Evolutionary conservation across 331 rosid genomes (phyloP).

Genomic region (Malus hybrid): DNA sequence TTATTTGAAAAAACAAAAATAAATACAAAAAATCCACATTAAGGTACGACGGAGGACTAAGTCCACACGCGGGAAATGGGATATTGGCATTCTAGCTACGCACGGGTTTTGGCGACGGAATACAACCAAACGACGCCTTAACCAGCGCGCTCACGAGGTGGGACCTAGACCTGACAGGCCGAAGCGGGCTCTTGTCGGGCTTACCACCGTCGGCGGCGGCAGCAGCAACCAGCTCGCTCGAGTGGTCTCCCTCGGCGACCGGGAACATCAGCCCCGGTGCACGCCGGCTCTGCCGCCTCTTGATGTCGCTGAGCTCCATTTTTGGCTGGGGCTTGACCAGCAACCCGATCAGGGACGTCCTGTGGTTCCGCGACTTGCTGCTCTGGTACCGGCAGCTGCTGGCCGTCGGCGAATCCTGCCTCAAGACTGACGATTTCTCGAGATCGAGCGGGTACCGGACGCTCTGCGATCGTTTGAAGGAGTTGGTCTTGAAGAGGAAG

Average conservation of each 20-base stretch:
- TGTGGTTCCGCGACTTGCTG: not conserved
- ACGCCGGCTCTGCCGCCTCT: constrained; percentile 12
- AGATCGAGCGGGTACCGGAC: not conserved
- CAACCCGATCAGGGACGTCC: not conserved
- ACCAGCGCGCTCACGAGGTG: constrained; percentile 19
- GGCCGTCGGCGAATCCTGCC: not conserved
- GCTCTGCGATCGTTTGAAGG: constrained; percentile 7
- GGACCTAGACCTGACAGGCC: constrained; percentile 13
- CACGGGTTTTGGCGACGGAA: not conserved
- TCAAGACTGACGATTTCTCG: not conserved
- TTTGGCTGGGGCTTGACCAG: constrained; percentile 5
- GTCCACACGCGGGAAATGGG: not conserved
- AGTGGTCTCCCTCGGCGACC: not conserved
- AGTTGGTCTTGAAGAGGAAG: not conserved
- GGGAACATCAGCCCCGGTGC: constrained; percentile 11
- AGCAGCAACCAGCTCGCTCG: not conserved
- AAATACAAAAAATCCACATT: not conserved
- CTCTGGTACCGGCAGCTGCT: not conserved
- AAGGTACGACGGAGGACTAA: not conserved
- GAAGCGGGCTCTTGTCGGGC: not conserved
- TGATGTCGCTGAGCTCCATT: constrained; percentile 21
- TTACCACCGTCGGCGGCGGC: not conserved
- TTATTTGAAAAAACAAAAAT: not conserved
- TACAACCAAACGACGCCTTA: constrained; percentile 23
- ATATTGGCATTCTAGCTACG: not conserved